Evolutionary conservation across 2,329 filamentous ascomycete species (phyloP).

Genomic region (Penicillium concentricum): DNA sequence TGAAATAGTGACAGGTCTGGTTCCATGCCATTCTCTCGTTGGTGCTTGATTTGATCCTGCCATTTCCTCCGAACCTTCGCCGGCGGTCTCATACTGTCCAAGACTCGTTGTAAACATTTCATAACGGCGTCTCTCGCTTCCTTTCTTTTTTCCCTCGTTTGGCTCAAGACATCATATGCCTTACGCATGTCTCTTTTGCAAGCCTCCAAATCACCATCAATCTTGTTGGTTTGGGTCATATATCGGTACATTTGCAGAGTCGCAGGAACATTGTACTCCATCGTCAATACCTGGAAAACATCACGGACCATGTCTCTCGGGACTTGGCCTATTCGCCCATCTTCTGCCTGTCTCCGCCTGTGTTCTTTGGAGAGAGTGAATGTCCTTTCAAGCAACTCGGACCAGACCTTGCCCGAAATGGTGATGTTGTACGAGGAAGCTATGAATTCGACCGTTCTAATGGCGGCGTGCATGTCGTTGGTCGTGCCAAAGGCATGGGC

Average conservation of each 20-base stretch:
- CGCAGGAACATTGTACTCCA: constrained; percentile 56
- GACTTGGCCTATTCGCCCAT: constrained; percentile 34
- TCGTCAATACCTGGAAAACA: constrained; percentile 61
- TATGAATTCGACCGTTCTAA: constrained; percentile 62
- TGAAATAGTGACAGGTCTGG: constrained; percentile 17
- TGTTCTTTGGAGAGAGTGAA: constrained; percentile 54
- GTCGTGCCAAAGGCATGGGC: constrained; percentile 68
- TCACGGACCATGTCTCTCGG: constrained; percentile 47
- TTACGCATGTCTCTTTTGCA: constrained; percentile 29
- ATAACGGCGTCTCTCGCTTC: constrained; percentile 27
- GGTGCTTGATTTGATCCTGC: neutral
- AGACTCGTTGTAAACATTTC: constrained; percentile 20
- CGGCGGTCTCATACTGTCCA: neutral
- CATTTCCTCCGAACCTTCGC: neutral
- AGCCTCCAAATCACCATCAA: constrained; percentile 14
- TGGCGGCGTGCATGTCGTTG: constrained; percentile 58
- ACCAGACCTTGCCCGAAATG: constrained; percentile 62
- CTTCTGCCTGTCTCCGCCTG: neutral
- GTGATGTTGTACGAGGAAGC: constrained; percentile 59
- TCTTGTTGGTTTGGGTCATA: constrained; percentile 32
- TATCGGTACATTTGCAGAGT: constrained; percentile 55
- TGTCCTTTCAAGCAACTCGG: constrained; percentile 65
- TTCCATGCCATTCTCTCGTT: neutral
- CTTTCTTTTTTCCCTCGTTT: constrained; percentile 29
- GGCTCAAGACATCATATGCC: constrained; percentile 31